These are phyloP conservation scores for Mortierella sp. DNA, from an alignment of 371 early-diverging fungal species.

Conservation along the genomic window DNA sequence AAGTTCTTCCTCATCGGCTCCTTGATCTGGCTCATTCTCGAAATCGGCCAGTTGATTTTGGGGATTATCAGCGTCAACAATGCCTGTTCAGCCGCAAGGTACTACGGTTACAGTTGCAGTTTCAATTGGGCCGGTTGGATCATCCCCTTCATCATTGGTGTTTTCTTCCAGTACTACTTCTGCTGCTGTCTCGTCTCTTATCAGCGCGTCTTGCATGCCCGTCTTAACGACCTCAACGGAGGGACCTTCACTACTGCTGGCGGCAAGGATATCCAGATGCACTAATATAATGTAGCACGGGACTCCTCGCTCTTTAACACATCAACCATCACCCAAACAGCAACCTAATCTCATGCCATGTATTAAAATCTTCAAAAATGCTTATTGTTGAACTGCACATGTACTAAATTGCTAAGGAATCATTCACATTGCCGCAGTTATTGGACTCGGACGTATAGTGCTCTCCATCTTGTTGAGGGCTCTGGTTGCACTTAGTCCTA, in stretches of 20 bases:
- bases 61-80: neutral
- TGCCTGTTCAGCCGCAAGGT: neutral
- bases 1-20: conserved; percentile 26
- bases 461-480: too few species aligned
- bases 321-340: too few species aligned
- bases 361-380: too few species aligned
- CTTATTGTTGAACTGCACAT: too few species aligned
- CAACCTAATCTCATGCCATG: too few species aligned
- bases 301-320: too few species aligned
- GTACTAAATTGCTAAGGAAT: too few species aligned
- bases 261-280: conserved; percentile 7
- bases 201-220: conserved; percentile 41
- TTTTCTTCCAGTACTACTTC: conserved; percentile 44
- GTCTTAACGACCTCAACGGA: conserved; percentile 5
- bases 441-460: too few species aligned
- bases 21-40: conserved; percentile 24
- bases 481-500: too few species aligned
- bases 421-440: too few species aligned
- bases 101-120: neutral
- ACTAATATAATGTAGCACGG: neutral
- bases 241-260: neutral
- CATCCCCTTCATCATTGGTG: conserved; percentile 20
- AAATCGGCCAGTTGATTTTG: conserved; percentile 23
- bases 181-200: conserved; percentile 42
- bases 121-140: conserved; percentile 18